phyloP scores from a whole-genome alignment of 169 alveolate genomes.

The Plasmodium gaboni region DNA sequence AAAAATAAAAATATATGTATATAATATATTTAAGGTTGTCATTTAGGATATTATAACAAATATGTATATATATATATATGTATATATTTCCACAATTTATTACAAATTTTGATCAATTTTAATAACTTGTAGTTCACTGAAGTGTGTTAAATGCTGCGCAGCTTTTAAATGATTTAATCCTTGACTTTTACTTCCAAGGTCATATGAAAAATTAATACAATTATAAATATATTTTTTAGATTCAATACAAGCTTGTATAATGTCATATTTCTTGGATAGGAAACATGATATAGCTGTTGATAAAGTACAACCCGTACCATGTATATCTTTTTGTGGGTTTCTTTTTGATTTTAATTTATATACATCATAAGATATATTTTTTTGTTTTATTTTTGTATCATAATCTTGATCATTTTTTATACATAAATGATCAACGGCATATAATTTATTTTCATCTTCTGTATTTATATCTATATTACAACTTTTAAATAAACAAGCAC shows the following conservation, averaged over 20 bases:
- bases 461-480: conserved; percentile 17
- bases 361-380: conserved; percentile 7
- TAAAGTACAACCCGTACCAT: conserved; percentile 61
- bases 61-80: too few relatives aligned
- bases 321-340: conserved; percentile 25
- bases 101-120: conserved; percentile 19
- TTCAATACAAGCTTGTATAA: conserved; percentile 35
- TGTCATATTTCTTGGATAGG: conserved; percentile 20
- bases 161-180: conserved; percentile 58
- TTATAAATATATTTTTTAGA: conserved; percentile 42
- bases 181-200: conserved; percentile 31
- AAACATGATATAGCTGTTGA: conserved; percentile 62
- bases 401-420: conserved; percentile 14
- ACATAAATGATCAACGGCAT: conserved; percentile 58
- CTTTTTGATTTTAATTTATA: conserved; percentile 31
- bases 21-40: too few relatives aligned
- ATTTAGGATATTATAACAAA: too few relatives aligned
- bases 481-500: conserved; percentile 48
- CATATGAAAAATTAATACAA: conserved; percentile 46
- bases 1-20: too few relatives aligned
- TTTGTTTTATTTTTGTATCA: not conserved
- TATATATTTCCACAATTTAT: not conserved
- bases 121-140: conserved; percentile 18
- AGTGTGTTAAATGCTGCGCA: conserved; percentile 31
- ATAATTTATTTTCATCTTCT: conserved; percentile 19